Evolutionary conservation across 805 yeast genomes (phyloP), one percentile per base, ranked within the genome.

Genomic region (Wickerhamomyces silvicola): DNA sequence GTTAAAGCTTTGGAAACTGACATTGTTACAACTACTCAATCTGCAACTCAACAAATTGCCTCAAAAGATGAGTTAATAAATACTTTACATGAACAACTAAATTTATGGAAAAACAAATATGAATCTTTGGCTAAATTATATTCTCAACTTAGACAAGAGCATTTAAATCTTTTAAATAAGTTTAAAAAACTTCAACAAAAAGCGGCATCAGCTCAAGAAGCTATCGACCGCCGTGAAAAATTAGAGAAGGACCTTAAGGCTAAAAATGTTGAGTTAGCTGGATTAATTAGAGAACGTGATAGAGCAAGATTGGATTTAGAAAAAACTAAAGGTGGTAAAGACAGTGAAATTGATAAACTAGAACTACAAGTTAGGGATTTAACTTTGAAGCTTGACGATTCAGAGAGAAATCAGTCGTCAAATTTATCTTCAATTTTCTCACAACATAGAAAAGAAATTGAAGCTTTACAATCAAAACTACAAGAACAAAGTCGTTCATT

Each of bases 91-190:
- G 88, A 83, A 33, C 95, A 87, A 57, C 68, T 82, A 25, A 63
- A 57, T 18, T 70, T 73, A 39, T 88, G 95, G 95, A 76, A 83
- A 40, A 74, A 73, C 33, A 88, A 88, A 61, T 88, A 88, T 58
- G 95, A 87, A 51, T 71, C 92, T 0, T 67, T 88, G 41, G 96
- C 96, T 6, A 85, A 85, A 50, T 66, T 88, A 42, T 88, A 88
- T 56, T 79, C 94, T 2, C 95, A 87, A 59, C 66, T 88, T 45
- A 80, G 97, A 52, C 94, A 84, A 58, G 97, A 88, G 58, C 96
- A 88, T 53, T 67, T 88, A 49, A 81, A 78, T 41, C 60, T 87
- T 35, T 68, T 88, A 51, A 68, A 81, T 31, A 81, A 80, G 51
- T 80, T 80, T 52, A 87, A 88, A 54, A 78, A 81, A 45, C 68